Percentiles rank a stretch among this genome's conserved stretches.
Conservation (phyloP, 306 rosid genomes). For the barrel medic (Medicago truncatula) region MtrunA17r5.0-ANR NC_053044.1:39458501-39459000, state of each 20-base stretch:
- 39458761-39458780: conserved; percentile 48
- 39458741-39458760: conserved; percentile 45
- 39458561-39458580: conserved; percentile 89
- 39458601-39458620: conserved; percentile 89
- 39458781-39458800: conserved; percentile 32
- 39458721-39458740: conserved; percentile 53
- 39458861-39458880: not conserved
- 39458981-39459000: not conserved
- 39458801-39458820: conserved; percentile 28
- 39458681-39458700: conserved; percentile 41
- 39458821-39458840: not conserved
- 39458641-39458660: conserved; percentile 47
- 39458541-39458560: conserved; percentile 72
- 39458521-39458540: conserved; percentile 67
- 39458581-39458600: conserved; percentile 68
- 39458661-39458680: conserved; percentile 43
- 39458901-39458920: conserved; percentile 12
- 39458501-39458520: conserved; percentile 77
- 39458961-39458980: conserved; percentile 6
- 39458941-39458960: not conserved
- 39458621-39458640: conserved; percentile 91
- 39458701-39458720: not conserved
- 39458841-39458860: conserved; percentile 3
- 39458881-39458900: not conserved
- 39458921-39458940: not conserved